Conservation (phyloP, 2,329 filamentous ascomycete species). For the Mycosphaerella sp. region DNA sequence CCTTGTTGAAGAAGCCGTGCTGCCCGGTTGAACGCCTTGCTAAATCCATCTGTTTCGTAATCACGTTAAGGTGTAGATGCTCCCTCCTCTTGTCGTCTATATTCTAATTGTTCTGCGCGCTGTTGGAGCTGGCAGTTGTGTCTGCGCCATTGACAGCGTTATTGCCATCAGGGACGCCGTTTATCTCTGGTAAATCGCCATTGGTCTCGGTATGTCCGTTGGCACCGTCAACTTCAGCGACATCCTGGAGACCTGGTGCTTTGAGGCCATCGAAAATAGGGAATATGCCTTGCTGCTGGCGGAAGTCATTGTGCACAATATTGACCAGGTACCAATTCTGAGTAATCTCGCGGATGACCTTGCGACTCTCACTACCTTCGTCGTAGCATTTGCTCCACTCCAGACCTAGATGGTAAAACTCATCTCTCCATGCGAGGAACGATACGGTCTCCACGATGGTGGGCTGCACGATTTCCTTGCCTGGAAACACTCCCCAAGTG, state of each 20-base stretch:
- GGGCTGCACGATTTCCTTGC: conserved; percentile 98
- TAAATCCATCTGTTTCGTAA: conserved; percentile 19
- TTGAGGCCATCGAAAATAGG: conserved; percentile 73
- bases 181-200: conserved; percentile 23
- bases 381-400: conserved; percentile 95
- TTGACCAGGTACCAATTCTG: conserved; percentile 91
- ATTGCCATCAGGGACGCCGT: conserved; percentile 30
- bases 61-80: conserved; percentile 8
- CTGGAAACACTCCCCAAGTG: conserved; percentile 98
- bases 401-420: conserved; percentile 84
- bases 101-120: conserved; percentile 25
- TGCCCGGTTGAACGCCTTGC: conserved; percentile 19
- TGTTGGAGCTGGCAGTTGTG: conserved; percentile 22
- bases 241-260: conserved; percentile 56
- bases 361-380: conserved; percentile 65
- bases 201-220: conserved; percentile 20
- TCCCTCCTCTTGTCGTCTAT: conserved; percentile 1
- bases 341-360: conserved; percentile 76
- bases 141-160: conserved; percentile 30
- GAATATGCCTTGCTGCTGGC: conserved; percentile 74
- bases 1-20: conserved; percentile 26
- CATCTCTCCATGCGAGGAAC: conserved; percentile 98
- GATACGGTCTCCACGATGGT: conserved; percentile 98
- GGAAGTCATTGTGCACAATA: conserved; percentile 98
- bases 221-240: conserved; percentile 12